Base-by-base conservation (phyloP, 2,329 filamentous ascomycete genomes). In the Neonectria hederae region DNA sequence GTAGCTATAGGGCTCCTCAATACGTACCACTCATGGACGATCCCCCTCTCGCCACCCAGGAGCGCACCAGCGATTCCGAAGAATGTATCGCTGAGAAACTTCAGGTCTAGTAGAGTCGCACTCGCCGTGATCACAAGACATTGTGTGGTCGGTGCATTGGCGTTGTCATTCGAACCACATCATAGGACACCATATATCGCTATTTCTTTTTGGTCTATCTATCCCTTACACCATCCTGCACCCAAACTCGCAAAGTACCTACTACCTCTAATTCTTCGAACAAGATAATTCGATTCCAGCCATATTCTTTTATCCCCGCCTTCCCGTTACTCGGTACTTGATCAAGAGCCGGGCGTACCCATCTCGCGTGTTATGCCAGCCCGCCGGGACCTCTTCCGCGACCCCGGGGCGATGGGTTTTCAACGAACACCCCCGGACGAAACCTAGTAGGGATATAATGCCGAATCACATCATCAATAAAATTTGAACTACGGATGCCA, bases 31-130 rank as follows among this genome's bases (percentile, higher is more conserved):
- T n/a, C n/a, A n/a, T n/a, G 46, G 24, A n/a, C 40, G 22, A 19
- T 30, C 49, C 32, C 19, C 38, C 46, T n/a, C n/a, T n/a, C n/a
- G n/a, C n/a, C n/a, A n/a, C n/a, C n/a, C n/a, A n/a, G 54, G 43
- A 42, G 21, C 30, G n/a, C 32, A 54, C 35, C 54, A 58, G 53
- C 48, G 24, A 51, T 52, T 51, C 19, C 55, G 22, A 45, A 28
- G 40, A 38, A n/a, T 46, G 10, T 19, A 48, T 6, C 3, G 3
- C 17, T 42, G 14, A 19, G 45, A 53, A 46, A 58, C 60, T 48
- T 54, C 60, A 58, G 54, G 49, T 49, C 58, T 43, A 51, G 32
- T 19, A 35, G 43, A 43, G 48, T 45, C 22, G 43, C 32, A 54
- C 60, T 13, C 9, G 24, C 13, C 14, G 28, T n/a, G 32, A 21